These are phyloP conservation scores for Echeveria elegans DNA, from an alignment of 164 flowering plant species.

Conservation along the genomic window DNA sequence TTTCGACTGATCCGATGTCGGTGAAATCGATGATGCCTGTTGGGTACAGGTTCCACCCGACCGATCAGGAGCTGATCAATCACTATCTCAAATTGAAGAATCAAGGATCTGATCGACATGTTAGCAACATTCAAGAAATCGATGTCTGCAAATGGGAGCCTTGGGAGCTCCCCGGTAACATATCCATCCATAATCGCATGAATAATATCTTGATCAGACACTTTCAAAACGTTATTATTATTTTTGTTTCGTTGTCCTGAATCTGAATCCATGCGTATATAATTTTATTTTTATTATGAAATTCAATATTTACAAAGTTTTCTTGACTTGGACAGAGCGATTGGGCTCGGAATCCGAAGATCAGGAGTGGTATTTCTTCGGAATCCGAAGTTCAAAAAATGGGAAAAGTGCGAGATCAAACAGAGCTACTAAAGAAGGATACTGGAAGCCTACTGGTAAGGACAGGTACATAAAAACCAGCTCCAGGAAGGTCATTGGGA, in stretches of 20 bases:
- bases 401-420: conserved; percentile 5
- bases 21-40: conserved; percentile 5
- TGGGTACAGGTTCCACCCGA: conserved; percentile 10
- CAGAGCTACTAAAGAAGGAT: conserved; percentile 5
- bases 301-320: too few relatives aligned
- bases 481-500: neutral
- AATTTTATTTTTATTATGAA: too few relatives aligned
- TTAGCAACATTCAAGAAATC: conserved; percentile 7
- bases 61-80: conserved; percentile 8
- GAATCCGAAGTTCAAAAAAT: neutral
- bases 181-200: neutral
- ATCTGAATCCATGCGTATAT: too few relatives aligned
- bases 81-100: conserved; percentile 6
- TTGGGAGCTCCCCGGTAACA: conserved; percentile 5
- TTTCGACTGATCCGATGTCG: neutral
- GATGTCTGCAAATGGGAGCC: conserved; percentile 9
- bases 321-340: neutral
- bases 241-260: too few relatives aligned
- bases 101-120: neutral
- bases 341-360: neutral
- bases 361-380: conserved; percentile 8
- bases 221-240: too few relatives aligned
- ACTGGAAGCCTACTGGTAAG: conserved; percentile 7
- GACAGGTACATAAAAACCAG: neutral
- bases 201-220: too few relatives aligned